Base-by-base conservation (phyloP, 768 basidiomycete species). In the Trametes villosa region DNA sequence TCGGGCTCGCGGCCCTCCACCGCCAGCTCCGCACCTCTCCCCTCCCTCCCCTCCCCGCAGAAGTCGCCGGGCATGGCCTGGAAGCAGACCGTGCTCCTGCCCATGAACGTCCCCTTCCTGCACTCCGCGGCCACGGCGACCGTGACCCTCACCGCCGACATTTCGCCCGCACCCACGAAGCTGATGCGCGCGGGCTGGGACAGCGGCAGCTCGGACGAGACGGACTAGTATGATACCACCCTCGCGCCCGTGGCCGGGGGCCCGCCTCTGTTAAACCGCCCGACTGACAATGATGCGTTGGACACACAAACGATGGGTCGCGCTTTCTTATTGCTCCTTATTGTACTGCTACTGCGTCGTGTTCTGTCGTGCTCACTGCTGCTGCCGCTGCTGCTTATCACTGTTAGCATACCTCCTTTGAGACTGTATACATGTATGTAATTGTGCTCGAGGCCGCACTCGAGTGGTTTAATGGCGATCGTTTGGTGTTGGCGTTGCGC, bases 61-160 rank as follows among this genome's bases (percentile, higher is more conserved):
- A 63, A 57, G 36, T 64, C 70, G 8, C 70, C 70, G 3, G 64
- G 68, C 22, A 62, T 63, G 59, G 64, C 60, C 18, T 71, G 68
- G 70, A 68, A 70, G 48, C 45, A 63, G 38, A 68, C 67, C 2
- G 64, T 70, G 1, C 57, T 69, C 22, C 65, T 65, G 8, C 65
- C 66, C 3, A 59, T 65, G 42, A 52, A 61, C 40, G 53, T 57
- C 27, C 60, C 64, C 26, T 60, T 56, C 51, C 27, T 66, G 6
- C 54, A 52, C 30, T 55, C 41, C 38, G n/a, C 38, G 12, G 27
- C 55, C 20, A 56, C 55, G 24, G 55, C 55, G 45, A 57, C 47
- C 12, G 50, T 59, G n/a, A 65, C 67, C 53, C 60, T 65, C 22
- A 30, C 59, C 34, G 53, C 66, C n/a, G 61, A 61, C 41, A 51